Evolutionary conservation across 2,329 filamentous ascomycete species (phyloP), one percentile per base, ranked within the genome.

Genomic region (Dryadomyces quercus-mongolicae): DNA sequence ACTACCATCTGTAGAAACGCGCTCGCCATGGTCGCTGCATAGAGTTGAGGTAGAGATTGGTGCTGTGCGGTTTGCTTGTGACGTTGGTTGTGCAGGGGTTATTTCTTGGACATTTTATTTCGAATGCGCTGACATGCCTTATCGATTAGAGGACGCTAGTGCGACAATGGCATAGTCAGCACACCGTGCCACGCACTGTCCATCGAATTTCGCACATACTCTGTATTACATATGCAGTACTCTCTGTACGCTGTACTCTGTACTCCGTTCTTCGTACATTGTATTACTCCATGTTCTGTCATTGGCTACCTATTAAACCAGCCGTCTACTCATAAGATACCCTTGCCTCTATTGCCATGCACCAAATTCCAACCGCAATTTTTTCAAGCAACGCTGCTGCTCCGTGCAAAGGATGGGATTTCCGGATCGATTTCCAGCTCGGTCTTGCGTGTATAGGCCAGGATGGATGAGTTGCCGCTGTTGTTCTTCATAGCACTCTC

Each of bases 1-100:
- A 93, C 83, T 57, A 82, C 72, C 70, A 93, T 88, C 57, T 84
- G 82, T 67, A 88, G 81, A 66, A 92, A 89, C 64, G 82, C 75
- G 56, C 76, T 74, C 50, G 84, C 81, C 83, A 86, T 86, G 61
- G 56, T 49, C 34, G 46, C 8, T 20, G 36, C 36, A 40, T 40
- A 36, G 21, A 25, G 4, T 50, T 16, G 20, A n/a, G 18, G n/a
- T 21, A 9, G 40, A 21, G 43, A 42, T 13, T 20, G 40, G 7
- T 15, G 49, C 8, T 44, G 21, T 12, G 10, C 46, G 46, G 46
- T 18, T 40, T 12, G 34, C 48, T 50, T 13, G 46, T 36, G 52
- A 25, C 20, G 36, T 25, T 49, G 46, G 5, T 40, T 21, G 31
- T 20, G 42, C 16, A 40, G 42, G 25, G 21, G 43, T 40, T 40